Evolutionary conservation across 116 monocot genomes (phyloP), one percentile per base, ranked within the genome.

Genomic region (Phalaenopsis hybrid): DNA sequence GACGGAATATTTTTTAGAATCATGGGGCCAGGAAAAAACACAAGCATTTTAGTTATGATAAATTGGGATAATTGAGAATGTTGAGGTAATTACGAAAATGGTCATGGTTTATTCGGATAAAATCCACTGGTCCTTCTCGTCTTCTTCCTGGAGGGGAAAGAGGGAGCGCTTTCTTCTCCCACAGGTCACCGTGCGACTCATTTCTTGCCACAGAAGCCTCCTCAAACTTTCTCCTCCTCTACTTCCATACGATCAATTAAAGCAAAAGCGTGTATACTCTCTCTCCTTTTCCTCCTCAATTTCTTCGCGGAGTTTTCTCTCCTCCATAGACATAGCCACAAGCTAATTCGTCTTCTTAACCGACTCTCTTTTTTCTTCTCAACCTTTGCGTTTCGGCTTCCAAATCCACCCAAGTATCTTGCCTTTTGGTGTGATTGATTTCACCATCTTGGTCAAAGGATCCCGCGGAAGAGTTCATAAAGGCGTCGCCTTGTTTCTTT

Each of bases 151-250:
- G 75, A 46, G 75, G 46, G 75, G 75, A 75, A 44, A 52, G 50
- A 11, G 49, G 15, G 44, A 75, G 75, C 18, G 77, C 12, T 4
- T 48, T 12, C 77, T 31, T 50, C 25, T 23, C 21, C 77, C 46
- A 28, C 13, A 11, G 77, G 28, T 23, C 51, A 9, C 23, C 28
- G 51, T 25, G 51, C 51, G 43, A 11, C 23, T 4, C 77, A 10
- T 50, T 48, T 11, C 77, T 77, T 77, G 50, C 51, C 77, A 51
- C 77, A 77, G 50, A 77, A 77, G 77, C 51, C 28, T 52, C 28
- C 77, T 77, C 9, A 41, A 37, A 0, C 44, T 20, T 75, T 41
- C 44, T 20, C 33, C 45, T 46, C 9, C 21, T 23, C 21, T 17
- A 75, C 45, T 45, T 46, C 46, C 17, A 4, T 13, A 77, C 0